Percentiles rank a stretch among this genome's conserved stretches.
These are phyloP conservation scores for Xylariaceae sp. DNA, from an alignment of 2,329 filamentous ascomycete genomes.

Conservation along the genomic window DNA sequence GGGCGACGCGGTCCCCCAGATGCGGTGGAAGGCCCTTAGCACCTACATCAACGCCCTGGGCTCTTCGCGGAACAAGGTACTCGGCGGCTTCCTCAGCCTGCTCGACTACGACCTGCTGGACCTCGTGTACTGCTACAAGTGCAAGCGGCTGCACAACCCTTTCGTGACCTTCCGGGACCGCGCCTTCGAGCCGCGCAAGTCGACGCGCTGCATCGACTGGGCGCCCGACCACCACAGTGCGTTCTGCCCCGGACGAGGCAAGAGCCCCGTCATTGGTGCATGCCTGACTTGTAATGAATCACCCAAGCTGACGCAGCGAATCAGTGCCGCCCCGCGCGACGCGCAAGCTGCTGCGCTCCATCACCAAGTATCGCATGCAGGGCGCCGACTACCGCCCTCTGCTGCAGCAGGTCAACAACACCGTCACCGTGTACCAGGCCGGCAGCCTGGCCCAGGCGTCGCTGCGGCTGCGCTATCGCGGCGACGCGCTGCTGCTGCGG, in stretches of 20 bases:
- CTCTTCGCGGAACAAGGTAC: conserved; percentile 10
- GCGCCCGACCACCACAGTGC: conserved; percentile 16
- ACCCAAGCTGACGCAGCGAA: too few relatives aligned
- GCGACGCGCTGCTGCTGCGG: conserved; percentile 9
- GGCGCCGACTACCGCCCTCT: conserved; percentile 13
- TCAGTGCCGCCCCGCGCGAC: conserved; percentile 18
- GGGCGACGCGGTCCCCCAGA: not conserved
- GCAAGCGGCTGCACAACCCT: conserved; percentile 16
- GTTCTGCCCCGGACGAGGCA: too few relatives aligned
- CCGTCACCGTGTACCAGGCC: conserved; percentile 11
- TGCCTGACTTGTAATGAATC: too few relatives aligned
- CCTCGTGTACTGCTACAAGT: conserved; percentile 19
- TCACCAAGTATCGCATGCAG: conserved; percentile 15
- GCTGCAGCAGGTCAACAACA: conserved; percentile 18
- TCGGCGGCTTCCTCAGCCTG: conserved; percentile 14
- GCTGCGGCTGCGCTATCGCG: conserved; percentile 14
- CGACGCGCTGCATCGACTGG: conserved; percentile 13
- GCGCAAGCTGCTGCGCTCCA: conserved; percentile 15
- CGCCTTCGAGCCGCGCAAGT: conserved; percentile 12
- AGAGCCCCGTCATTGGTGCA: too few relatives aligned
- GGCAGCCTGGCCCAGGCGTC: conserved; percentile 14
- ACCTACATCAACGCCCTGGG: conserved; percentile 9
- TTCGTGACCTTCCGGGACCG: conserved; percentile 15
- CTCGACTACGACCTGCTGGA: conserved; percentile 16
- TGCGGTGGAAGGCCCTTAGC: conserved; percentile 8